These are phyloP conservation scores for Microcyclospora pomicola DNA, from an alignment of 2,329 filamentous ascomycete genomes.

Conservation along the genomic window DNA sequence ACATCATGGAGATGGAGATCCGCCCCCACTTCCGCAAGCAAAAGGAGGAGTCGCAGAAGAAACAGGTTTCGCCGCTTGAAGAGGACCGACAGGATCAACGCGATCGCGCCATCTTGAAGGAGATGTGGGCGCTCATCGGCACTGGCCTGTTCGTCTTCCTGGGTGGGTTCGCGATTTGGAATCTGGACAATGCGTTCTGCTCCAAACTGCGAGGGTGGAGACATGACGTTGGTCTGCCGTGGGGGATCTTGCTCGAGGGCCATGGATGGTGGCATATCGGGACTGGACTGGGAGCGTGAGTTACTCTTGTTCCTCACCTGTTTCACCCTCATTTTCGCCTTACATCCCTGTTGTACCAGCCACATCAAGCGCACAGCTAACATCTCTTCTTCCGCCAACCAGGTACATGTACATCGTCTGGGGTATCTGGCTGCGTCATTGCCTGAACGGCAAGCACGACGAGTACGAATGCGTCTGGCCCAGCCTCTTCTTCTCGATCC, in stretches of 20 bases:
- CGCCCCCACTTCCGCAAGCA: conserved; percentile 40
- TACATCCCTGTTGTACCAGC: background rate
- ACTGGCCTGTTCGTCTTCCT: conserved; percentile 59
- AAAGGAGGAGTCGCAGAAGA: conserved; percentile 24
- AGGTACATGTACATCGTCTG: conserved; percentile 31
- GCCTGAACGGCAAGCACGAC: conserved; percentile 57
- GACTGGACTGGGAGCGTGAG: conserved; percentile 64
- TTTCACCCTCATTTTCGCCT: background rate
- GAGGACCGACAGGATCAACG: conserved; percentile 39
- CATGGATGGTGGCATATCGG: conserved; percentile 70
- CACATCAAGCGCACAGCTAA: background rate
- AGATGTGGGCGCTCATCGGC: conserved; percentile 65
- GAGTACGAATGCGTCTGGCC: conserved; percentile 62
- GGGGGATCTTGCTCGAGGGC: conserved; percentile 62
- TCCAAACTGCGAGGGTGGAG: conserved; percentile 50
- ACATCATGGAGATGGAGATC: conserved; percentile 57
- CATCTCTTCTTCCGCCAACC: background rate
- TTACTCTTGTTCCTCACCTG: background rate
- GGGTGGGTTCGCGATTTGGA: conserved; percentile 64
- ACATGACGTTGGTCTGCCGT: conserved; percentile 57
- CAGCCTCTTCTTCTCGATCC: conserved; percentile 41
- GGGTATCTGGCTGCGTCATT: conserved; percentile 69
- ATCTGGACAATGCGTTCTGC: conserved; percentile 66
- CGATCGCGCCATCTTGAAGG: conserved; percentile 43
- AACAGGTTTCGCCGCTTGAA: conserved; percentile 12